A percentile compares a stretch with the other conserved stretches of the same genome.
These are phyloP conservation scores for Pseudogymnoascus verrucosus DNA, from an alignment of 2,329 filamentous ascomycete genomes.

Conservation along the genomic window DNA sequence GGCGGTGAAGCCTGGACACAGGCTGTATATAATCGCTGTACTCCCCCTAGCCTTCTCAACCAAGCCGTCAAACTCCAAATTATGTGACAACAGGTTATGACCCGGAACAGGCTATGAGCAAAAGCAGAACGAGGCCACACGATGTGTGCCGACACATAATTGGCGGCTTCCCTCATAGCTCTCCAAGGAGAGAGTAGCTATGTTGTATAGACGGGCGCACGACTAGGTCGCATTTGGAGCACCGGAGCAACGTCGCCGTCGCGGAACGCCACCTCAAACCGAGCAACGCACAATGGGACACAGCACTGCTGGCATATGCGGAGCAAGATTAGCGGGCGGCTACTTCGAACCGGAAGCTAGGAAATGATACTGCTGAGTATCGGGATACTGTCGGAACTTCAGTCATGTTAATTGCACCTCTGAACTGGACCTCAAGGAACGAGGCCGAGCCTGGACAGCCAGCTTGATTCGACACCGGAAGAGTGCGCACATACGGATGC, in stretches of 20 bases:
- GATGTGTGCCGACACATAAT: background rate
- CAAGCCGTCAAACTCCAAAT: background rate
- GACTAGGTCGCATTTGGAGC: background rate
- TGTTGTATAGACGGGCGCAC: background rate
- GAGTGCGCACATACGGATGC: background rate
- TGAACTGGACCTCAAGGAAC: background rate
- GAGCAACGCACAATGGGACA: background rate
- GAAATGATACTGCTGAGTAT: too few relatives aligned
- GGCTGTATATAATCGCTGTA: background rate
- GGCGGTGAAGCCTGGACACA: background rate
- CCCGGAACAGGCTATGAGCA: background rate
- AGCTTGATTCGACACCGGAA: background rate
- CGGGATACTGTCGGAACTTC: constrained; percentile 4
- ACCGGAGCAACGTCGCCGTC: background rate
- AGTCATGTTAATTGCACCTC: background rate
- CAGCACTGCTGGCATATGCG: background rate
- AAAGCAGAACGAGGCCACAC: background rate
- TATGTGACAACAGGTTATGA: background rate
- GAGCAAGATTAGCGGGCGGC: background rate
- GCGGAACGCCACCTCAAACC: background rate
- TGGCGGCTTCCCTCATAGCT: constrained; percentile 3
- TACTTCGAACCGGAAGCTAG: constrained; percentile 3
- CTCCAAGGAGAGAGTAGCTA: background rate
- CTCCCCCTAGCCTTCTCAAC: background rate
- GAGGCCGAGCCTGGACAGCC: background rate